These are phyloP conservation scores for Cryptomeria japonica DNA, from an alignment of 75 land plant genomes.

Conservation along the genomic window DNA sequence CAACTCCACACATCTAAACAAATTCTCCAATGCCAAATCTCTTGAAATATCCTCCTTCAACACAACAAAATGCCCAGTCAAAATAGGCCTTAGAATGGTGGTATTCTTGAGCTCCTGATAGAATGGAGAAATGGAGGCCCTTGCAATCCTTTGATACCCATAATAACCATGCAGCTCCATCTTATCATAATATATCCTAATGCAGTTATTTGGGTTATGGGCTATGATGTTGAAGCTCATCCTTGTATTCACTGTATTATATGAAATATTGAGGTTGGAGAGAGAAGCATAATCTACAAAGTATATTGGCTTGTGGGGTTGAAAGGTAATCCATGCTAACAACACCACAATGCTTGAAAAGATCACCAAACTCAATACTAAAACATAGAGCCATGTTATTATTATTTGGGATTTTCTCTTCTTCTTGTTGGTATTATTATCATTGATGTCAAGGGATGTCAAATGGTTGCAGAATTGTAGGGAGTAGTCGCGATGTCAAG, in stretches of 20 bases:
- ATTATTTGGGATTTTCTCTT: background rate
- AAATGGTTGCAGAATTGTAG: too few species aligned
- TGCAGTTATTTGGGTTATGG: conserved; percentile 64
- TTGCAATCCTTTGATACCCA: conserved; percentile 37
- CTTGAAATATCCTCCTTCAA: background rate
- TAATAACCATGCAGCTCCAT: conserved; percentile 40
- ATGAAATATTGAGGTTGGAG: conserved; percentile 25
- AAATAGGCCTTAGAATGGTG: conserved; percentile 16
- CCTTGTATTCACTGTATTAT: conserved; percentile 35
- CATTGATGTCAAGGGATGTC: too few species aligned
- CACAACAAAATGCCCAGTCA: background rate
- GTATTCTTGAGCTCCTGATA: conserved; percentile 70
- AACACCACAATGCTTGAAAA: background rate
- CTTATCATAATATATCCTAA: conserved; percentile 57
- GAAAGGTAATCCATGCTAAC: conserved; percentile 52
- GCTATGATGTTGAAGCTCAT: conserved; percentile 42
- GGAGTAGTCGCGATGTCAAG: too few species aligned
- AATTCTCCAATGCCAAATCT: background rate
- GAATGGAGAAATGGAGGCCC: conserved; percentile 28
- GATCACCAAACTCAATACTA: background rate
- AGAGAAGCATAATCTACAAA: conserved; percentile 39
- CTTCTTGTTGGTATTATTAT: too few species aligned
- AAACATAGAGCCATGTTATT: background rate
- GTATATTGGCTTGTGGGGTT: conserved; percentile 39
- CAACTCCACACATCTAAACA: background rate